A percentile compares a stretch with the other conserved stretches of the same genome.
Evolutionary conservation across 768 basidiomycete genomes (phyloP).

Genomic region (Strobilomyces echinocephalus): DNA sequence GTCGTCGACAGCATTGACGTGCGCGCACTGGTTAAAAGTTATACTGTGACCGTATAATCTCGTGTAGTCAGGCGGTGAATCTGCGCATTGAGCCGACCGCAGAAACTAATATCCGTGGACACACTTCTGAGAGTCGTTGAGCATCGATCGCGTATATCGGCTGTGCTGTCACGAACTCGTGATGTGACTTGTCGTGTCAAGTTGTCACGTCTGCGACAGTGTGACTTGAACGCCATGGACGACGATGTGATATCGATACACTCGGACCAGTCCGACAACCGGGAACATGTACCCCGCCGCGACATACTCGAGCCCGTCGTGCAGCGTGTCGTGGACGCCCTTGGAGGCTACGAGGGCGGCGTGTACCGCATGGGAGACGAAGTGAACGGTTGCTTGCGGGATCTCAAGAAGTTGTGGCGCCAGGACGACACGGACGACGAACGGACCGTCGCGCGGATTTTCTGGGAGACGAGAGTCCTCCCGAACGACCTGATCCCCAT

Average conservation of each 20-base stretch:
- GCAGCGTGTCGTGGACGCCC: slow-evolving; percentile 69
- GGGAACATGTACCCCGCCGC: slow-evolving; percentile 39
- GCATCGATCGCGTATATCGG: background rate
- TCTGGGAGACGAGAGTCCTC: slow-evolving; percentile 83
- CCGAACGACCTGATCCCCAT: slow-evolving; percentile 87
- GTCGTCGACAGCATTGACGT: background rate
- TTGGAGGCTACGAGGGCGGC: slow-evolving; percentile 68
- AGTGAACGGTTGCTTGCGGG: slow-evolving; percentile 79
- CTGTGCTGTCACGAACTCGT: slow-evolving; percentile 17
- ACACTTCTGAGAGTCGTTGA: background rate
- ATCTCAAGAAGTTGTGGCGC: slow-evolving; percentile 93
- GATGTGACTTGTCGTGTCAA: slow-evolving; percentile 26
- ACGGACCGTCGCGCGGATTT: slow-evolving; percentile 89
- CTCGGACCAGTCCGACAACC: slow-evolving; percentile 25
- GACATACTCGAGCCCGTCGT: slow-evolving; percentile 63
- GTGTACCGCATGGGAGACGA: slow-evolving; percentile 78
- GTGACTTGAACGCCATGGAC: slow-evolving; percentile 15
- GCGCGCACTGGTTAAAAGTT: background rate
- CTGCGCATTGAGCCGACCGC: background rate
- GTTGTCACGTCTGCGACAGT: slow-evolving; percentile 12
- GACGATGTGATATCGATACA: slow-evolving; percentile 34
- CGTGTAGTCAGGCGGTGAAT: background rate
- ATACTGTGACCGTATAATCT: slow-evolving; percentile 1
- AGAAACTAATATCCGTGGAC: slow-evolving; percentile 14
- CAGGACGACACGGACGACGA: slow-evolving; percentile 97